phyloP scores from a whole-genome alignment of 2,329 filamentous ascomycete species.

The Phaeomoniella chlamydospora region DNA sequence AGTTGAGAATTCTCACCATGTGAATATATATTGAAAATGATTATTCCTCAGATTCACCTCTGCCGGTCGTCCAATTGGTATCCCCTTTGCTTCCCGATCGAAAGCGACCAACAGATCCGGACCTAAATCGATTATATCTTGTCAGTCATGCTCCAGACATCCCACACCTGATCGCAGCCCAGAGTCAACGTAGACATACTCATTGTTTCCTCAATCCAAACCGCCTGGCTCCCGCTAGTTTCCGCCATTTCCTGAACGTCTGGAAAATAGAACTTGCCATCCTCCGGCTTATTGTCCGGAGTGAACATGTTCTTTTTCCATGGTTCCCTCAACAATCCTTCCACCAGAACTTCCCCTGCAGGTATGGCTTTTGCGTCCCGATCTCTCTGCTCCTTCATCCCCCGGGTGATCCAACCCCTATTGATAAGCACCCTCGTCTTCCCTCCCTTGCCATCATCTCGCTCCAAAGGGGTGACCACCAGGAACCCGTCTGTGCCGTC shows the following conservation, averaged over 20 bases:
- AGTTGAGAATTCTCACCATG: conserved; percentile 66
- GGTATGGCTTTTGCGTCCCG: conserved; percentile 50
- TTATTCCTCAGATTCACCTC: conserved; percentile 94
- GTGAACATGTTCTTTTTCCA: conserved; percentile 99
- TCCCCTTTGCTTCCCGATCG: conserved; percentile 62
- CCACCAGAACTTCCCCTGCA: conserved; percentile 56
- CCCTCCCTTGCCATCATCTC: conserved; percentile 32
- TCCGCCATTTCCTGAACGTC: conserved; percentile 85
- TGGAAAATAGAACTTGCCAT: conserved; percentile 84
- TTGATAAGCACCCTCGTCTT: conserved; percentile 67
- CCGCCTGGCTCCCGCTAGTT: conserved; percentile 65
- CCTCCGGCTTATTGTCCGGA: conserved; percentile 71
- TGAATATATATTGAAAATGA: conserved; percentile 97
- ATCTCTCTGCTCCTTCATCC: conserved; percentile 48
- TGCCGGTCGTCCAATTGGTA: conserved; percentile 75
- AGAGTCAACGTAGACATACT: conserved; percentile 42
- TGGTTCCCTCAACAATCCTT: conserved; percentile 74
- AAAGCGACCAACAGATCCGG: conserved; percentile 65
- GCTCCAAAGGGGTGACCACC: conserved; percentile 81
- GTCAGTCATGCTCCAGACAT: conserved; percentile 2
- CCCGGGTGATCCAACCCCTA: conserved; percentile 81
- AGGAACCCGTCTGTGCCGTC: conserved; percentile 85
- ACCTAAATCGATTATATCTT: conserved; percentile 32
- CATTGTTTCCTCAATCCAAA: conserved; percentile 96
- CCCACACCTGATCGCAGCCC: too few species aligned